Evolutionary conservation across 73 alveolate genomes (phyloP).

Genomic region (Paramecium sonneborni): DNA sequence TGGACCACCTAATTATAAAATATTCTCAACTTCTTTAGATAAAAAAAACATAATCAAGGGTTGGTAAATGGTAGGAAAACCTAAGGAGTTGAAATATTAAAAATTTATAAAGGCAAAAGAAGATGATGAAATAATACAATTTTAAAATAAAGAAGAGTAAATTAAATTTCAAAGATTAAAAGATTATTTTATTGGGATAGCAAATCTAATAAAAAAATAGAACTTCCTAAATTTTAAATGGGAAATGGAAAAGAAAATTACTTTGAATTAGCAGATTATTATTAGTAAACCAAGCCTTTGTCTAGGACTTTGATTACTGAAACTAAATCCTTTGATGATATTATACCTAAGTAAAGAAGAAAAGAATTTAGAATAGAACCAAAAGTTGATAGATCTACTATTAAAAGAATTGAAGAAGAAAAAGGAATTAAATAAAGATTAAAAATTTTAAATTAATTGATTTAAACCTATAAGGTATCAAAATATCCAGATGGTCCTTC

Average conservation of each 20-base stretch:
- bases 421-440: background rate
- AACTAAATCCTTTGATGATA: constrained; percentile 7
- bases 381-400: background rate
- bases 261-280: constrained; percentile 47
- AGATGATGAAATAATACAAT: background rate
- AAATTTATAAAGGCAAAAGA: background rate
- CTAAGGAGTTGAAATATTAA: background rate
- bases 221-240: constrained; percentile 23
- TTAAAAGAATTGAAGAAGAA: constrained; percentile 1
- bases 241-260: background rate
- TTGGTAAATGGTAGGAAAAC: constrained; percentile 53
- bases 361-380: background rate
- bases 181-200: background rate
- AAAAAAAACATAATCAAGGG: background rate
- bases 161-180: background rate
- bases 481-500: background rate
- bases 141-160: background rate
- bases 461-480: background rate
- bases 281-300: background rate
- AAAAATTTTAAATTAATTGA: background rate
- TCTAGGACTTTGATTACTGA: background rate
- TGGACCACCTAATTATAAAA: constrained; percentile 48
- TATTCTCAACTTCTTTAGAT: constrained; percentile 6
- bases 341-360: background rate
- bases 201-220: background rate